Conservation (phyloP, 768 basidiomycete genomes). For the Tricholoma bakamatsutake region DNA sequence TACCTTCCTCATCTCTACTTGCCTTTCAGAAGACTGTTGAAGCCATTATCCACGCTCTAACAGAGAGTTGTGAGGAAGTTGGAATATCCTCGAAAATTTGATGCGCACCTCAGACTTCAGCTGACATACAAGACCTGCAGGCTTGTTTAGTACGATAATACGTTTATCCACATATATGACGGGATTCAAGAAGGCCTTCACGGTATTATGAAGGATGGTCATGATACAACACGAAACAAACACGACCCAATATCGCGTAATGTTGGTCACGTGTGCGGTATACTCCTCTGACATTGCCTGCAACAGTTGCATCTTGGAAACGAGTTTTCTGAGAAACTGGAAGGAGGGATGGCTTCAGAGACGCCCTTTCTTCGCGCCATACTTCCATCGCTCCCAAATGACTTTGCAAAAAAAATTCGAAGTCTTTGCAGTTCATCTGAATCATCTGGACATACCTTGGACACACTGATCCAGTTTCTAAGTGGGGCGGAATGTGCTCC, state of each 20-base stretch:
- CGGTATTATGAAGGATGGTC: background rate
- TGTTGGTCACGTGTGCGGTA: background rate
- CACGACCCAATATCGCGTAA: background rate
- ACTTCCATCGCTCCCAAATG: conserved; percentile 27
- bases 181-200: conserved; percentile 2
- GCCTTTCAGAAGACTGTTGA: conserved; percentile 33
- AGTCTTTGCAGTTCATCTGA: conserved; percentile 26
- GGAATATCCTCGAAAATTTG: background rate
- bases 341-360: conserved; percentile 20
- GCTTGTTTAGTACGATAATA: conserved; percentile 56
- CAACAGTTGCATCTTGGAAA: background rate
- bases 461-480: conserved; percentile 38
- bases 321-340: background rate
- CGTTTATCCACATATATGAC: conserved; percentile 48
- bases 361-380: conserved; percentile 27
- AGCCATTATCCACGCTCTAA: conserved; percentile 13
- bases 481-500: conserved; percentile 32
- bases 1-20: conserved; percentile 11
- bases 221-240: background rate
- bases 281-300: no score
- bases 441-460: conserved; percentile 27
- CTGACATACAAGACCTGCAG: conserved; percentile 53
- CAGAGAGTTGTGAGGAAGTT: background rate
- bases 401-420: conserved; percentile 28
- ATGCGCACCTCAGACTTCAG: conserved; percentile 15